Evolutionary conservation across 305 asterid species (phyloP).

Genomic region (Fraxinus xanthoxyloides): DNA sequence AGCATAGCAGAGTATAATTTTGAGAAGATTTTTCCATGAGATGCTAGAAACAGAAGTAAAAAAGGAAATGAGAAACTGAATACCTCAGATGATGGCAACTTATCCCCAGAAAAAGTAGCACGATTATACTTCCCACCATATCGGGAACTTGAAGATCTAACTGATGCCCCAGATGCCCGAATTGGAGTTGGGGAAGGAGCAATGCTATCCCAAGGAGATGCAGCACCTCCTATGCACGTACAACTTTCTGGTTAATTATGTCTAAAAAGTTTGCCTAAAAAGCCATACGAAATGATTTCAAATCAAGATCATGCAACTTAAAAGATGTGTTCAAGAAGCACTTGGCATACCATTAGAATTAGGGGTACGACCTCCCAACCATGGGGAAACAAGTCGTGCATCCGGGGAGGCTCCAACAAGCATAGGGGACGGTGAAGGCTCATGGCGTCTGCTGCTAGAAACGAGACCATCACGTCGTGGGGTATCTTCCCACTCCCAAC

Average conservation of each 20-base stretch:
- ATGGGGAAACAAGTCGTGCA: slow-evolving; percentile 90
- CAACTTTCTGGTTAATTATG: slow-evolving; percentile 25
- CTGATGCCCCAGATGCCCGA: slow-evolving; percentile 84
- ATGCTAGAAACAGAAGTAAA: neutral
- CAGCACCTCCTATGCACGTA: slow-evolving; percentile 40
- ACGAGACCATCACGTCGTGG: slow-evolving; percentile 64
- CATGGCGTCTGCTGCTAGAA: slow-evolving; percentile 53
- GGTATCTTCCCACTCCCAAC: slow-evolving; percentile 94
- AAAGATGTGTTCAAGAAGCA: slow-evolving; percentile 5
- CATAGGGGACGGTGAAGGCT: slow-evolving; percentile 81
- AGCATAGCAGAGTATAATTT: neutral
- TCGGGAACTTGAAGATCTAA: slow-evolving; percentile 66
- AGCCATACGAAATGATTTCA: slow-evolving; percentile 21
- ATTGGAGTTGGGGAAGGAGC: slow-evolving; percentile 96
- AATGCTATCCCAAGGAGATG: slow-evolving; percentile 88
- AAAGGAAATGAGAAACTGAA: slow-evolving; percentile 6
- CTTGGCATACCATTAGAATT: slow-evolving; percentile 48
- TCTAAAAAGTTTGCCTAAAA: slow-evolving; percentile 16
- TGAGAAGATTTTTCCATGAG: neutral
- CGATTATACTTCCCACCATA: slow-evolving; percentile 53
- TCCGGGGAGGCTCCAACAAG: slow-evolving; percentile 86
- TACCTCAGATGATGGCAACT: slow-evolving; percentile 53
- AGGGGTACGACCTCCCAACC: slow-evolving; percentile 91
- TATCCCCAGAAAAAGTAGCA: slow-evolving; percentile 35
- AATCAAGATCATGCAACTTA: slow-evolving; percentile 10